A percentile compares a stretch with the other conserved stretches of the same genome.
These are phyloP conservation scores for Copromyces sp. DNA, from an alignment of 495 filamentous ascomycete genomes.

Conservation along the genomic window DNA sequence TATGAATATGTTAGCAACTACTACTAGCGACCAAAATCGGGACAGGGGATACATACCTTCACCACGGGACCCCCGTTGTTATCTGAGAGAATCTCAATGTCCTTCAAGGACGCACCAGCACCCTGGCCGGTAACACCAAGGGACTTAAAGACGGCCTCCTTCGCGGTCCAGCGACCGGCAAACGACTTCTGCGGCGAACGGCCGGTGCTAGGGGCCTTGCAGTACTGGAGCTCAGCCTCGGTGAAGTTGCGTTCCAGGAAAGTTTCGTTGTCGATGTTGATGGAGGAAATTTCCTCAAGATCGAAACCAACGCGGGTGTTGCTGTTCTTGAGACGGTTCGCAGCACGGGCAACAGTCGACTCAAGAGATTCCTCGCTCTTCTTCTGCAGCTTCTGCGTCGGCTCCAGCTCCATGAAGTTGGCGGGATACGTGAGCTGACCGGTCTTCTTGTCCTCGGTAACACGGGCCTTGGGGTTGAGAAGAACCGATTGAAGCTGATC, in stretches of 20 bases:
- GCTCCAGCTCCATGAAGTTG: slow-evolving; percentile 37
- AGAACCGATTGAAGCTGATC: slow-evolving; percentile 79
- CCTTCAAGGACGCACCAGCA: slow-evolving; percentile 79
- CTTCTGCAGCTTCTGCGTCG: slow-evolving; percentile 29
- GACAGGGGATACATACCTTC: slow-evolving; percentile 49
- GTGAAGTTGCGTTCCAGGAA: slow-evolving; percentile 97
- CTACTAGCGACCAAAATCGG: neutral
- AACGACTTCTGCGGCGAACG: slow-evolving; percentile 68
- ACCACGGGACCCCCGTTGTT: slow-evolving; percentile 75
- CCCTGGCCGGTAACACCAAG: slow-evolving; percentile 82
- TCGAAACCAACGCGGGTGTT: slow-evolving; percentile 89
- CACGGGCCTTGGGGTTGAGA: slow-evolving; percentile 90
- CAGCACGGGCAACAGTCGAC: slow-evolving; percentile 45
- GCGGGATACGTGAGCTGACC: slow-evolving; percentile 61
- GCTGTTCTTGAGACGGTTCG: slow-evolving; percentile 53
- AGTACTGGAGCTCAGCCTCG: slow-evolving; percentile 68
- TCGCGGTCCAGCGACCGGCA: slow-evolving; percentile 90
- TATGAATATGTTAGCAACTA: slow-evolving; percentile 37
- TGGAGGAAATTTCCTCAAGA: slow-evolving; percentile 70
- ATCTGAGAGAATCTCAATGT: slow-evolving; percentile 84
- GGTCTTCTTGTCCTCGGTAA: slow-evolving; percentile 73
- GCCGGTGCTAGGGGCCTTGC: slow-evolving; percentile 53
- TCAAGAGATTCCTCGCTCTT: slow-evolving; percentile 56
- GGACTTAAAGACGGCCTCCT: slow-evolving; percentile 97
- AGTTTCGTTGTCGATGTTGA: slow-evolving; percentile 87